Conservation (phyloP, 2,329 filamentous ascomycete species). For the Lachnellula occidentalis region DNA sequence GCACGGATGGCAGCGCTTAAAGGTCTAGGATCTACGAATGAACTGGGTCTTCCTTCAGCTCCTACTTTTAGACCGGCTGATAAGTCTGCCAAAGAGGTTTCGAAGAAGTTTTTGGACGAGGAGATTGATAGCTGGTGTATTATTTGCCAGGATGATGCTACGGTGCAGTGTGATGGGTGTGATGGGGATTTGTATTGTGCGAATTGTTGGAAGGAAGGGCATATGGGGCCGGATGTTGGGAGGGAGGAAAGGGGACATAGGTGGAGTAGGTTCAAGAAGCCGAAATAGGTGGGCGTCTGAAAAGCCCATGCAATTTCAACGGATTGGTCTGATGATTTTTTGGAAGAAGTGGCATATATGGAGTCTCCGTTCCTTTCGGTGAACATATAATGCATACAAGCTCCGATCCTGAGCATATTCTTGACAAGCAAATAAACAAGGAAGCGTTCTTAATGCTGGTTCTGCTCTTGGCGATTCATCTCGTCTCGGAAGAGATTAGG, state of each 20-base stretch:
- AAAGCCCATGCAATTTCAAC: too few species aligned
- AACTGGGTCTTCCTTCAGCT: slow-evolving; percentile 27
- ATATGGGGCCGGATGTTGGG: slow-evolving; percentile 61
- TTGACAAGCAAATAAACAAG: too few species aligned
- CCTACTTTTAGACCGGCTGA: slow-evolving; percentile 25
- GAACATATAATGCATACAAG: too few species aligned
- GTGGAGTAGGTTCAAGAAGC: slow-evolving; percentile 53
- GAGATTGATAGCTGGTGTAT: slow-evolving; percentile 75
- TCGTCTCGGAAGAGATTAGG: slow-evolving; percentile 18
- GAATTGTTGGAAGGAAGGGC: slow-evolving; percentile 77
- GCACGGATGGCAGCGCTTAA: slow-evolving; percentile 28
- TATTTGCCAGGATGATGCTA: slow-evolving; percentile 76
- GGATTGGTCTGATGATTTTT: too few species aligned
- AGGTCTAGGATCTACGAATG: slow-evolving; percentile 12
- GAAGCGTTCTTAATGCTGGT: too few species aligned
- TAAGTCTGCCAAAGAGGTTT: slow-evolving; percentile 10
- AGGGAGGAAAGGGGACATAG: slow-evolving; percentile 66
- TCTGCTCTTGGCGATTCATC: slow-evolving; percentile 2
- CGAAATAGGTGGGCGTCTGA: slow-evolving; percentile 15
- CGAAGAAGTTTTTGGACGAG: slow-evolving; percentile 53
- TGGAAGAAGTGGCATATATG: too few species aligned
- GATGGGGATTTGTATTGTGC: slow-evolving; percentile 68
- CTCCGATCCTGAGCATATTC: too few species aligned
- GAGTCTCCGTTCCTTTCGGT: too few species aligned
- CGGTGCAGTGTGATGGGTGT: slow-evolving; percentile 67